A percentile compares a stretch with the other conserved stretches of the same genome.
phyloP scores from a whole-genome alignment of 371 early-diverging fungal species.

The Rhizomucor miehei region DNA sequence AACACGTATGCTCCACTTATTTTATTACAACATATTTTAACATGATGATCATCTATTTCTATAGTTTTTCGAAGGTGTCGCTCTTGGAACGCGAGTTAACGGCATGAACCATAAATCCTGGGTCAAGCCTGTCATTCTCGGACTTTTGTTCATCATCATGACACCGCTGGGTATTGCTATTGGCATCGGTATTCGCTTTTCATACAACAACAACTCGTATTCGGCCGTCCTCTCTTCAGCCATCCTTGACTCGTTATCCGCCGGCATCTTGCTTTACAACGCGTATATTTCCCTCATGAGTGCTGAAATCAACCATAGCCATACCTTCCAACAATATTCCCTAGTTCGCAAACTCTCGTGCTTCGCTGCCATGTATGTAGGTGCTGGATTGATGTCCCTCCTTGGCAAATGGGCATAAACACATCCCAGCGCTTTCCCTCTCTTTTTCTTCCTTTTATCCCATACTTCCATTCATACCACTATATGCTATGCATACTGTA shows the following conservation, averaged over 20 bases:
- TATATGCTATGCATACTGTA: neutral
- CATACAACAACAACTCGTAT: conserved; percentile 54
- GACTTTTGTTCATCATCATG: conserved; percentile 51
- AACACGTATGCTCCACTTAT: neutral
- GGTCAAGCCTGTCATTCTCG: conserved; percentile 46
- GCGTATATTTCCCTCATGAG: conserved; percentile 54
- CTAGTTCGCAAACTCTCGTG: conserved; percentile 28
- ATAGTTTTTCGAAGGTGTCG: conserved; percentile 66
- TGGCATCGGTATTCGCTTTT: conserved; percentile 58
- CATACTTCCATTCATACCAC: neutral
- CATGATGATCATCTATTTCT: conserved; percentile 4
- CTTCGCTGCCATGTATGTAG: conserved; percentile 54
- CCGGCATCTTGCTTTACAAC: conserved; percentile 66
- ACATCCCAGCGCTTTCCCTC: neutral
- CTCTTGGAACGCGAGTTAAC: conserved; percentile 59
- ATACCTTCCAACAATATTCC: conserved; percentile 23
- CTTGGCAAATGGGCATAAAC: conserved; percentile 75
- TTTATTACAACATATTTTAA: neutral
- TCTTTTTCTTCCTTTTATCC: neutral
- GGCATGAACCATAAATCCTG: conserved; percentile 45
- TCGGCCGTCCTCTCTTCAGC: conserved; percentile 50
- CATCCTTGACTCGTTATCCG: conserved; percentile 59
- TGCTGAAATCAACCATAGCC: conserved; percentile 41
- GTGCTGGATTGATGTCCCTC: conserved; percentile 73
- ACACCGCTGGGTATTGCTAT: conserved; percentile 72